These are phyloP conservation scores for Orbilia javanica DNA, from an alignment of 2,329 filamentous ascomycete genomes.

Conservation along the genomic window DNA sequence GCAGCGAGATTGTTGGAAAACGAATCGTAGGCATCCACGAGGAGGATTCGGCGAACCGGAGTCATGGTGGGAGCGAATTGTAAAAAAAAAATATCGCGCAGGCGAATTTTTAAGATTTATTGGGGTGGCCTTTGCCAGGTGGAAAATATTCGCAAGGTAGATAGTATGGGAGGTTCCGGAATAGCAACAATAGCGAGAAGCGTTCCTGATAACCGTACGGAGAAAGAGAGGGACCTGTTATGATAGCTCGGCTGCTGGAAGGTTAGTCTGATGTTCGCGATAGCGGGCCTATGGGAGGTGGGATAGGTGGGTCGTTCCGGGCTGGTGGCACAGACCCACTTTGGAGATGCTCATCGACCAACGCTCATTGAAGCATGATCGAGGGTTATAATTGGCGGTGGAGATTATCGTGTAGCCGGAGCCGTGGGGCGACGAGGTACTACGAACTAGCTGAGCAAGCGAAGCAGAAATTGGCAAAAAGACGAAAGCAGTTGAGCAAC, in stretches of 20 bases:
- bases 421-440: background rate
- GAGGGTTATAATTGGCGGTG: background rate
- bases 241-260: background rate
- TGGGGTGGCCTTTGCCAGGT: background rate
- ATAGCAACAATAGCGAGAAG: background rate
- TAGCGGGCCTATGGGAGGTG: background rate
- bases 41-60: constrained; percentile 73
- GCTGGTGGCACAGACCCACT: constrained; percentile 21
- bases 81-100: background rate
- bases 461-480: constrained; percentile 1
- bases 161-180: too few relatives aligned
- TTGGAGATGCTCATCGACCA: constrained; percentile 24
- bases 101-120: background rate
- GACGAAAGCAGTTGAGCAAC: background rate
- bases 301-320: background rate
- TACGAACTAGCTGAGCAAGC: background rate
- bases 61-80: constrained; percentile 11
- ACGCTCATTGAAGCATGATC: background rate
- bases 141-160: background rate
- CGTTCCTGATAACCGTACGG: background rate
- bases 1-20: constrained; percentile 96
- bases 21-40: constrained; percentile 95
- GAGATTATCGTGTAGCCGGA: background rate
- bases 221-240: background rate
- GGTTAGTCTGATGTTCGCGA: background rate